phyloP scores from a whole-genome alignment of 164 flowering plant genomes.

The Brasenia schreberi region DNA sequence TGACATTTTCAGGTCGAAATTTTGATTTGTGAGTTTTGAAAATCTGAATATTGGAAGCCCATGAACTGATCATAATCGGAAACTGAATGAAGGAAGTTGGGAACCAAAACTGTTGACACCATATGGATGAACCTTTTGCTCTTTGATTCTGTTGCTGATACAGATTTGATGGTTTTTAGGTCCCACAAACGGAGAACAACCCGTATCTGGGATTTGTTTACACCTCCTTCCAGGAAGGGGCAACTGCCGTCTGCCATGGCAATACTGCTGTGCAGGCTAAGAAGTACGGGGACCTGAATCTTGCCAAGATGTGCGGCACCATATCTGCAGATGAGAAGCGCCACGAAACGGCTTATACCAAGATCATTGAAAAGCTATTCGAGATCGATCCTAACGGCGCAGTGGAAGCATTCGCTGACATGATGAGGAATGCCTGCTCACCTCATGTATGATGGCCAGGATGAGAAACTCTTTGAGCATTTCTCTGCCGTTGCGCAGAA shows the following conservation, averaged over 20 bases:
- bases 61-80: background rate
- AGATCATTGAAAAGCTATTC: constrained; percentile 40
- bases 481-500: constrained; percentile 12
- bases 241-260: constrained; percentile 40
- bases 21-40: too few relatives aligned
- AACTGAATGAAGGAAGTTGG: too few relatives aligned
- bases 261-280: constrained; percentile 43
- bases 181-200: constrained; percentile 20
- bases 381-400: constrained; percentile 29
- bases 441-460: constrained; percentile 14
- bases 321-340: constrained; percentile 49
- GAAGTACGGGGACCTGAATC: constrained; percentile 30
- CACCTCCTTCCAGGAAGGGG: constrained; percentile 51
- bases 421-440: constrained; percentile 19
- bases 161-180: background rate
- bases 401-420: constrained; percentile 8
- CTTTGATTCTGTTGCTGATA: background rate
- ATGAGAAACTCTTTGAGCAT: constrained; percentile 12
- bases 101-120: too few relatives aligned
- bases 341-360: constrained; percentile 43
- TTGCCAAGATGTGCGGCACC: constrained; percentile 40
- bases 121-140: background rate
- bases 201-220: constrained; percentile 45
- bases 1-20: too few relatives aligned
- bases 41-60: too few relatives aligned